Conservation (phyloP, 2,329 filamentous ascomycete genomes). For the Aspergillus quadricinctus region DNA sequence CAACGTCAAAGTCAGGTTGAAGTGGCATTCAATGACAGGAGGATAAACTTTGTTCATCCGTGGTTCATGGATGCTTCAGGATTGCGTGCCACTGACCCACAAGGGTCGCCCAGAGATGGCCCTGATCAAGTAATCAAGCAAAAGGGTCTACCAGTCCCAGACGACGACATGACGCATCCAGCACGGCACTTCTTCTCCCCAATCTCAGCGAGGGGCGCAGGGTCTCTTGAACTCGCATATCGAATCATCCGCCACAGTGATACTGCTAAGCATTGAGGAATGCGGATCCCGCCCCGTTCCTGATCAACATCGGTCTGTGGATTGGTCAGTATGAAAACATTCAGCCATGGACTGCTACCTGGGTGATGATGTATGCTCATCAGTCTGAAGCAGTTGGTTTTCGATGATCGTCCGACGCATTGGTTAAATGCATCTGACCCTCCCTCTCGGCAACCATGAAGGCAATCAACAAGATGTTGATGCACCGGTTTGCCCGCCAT, state of each 20-base stretch:
- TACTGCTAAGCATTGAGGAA: not conserved
- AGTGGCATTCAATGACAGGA: not conserved
- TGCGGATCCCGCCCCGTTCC: not conserved
- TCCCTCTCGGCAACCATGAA: not conserved
- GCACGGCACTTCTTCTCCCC: not conserved
- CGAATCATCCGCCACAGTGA: not conserved
- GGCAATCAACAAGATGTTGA: not conserved
- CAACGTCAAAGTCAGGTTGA: no score
- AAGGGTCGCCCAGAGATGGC: not conserved
- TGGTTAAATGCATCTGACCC: not conserved
- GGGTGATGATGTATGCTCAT: not conserved
- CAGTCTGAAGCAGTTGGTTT: not conserved
- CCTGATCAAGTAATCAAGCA: not conserved
- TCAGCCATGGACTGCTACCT: not conserved
- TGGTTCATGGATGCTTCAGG: not conserved
- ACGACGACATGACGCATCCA: not conserved
- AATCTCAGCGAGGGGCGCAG: not conserved
- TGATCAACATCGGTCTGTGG: not conserved
- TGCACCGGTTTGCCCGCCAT: not conserved
- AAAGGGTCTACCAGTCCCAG: not conserved
- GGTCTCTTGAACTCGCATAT: not conserved
- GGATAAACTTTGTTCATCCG: not conserved
- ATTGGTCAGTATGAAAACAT: not conserved
- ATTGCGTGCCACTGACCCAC: not conserved
- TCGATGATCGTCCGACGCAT: not conserved